These are phyloP conservation scores for Carex littledalei DNA, from an alignment of 176 grass and related monocot species.

Conservation along the genomic window DNA sequence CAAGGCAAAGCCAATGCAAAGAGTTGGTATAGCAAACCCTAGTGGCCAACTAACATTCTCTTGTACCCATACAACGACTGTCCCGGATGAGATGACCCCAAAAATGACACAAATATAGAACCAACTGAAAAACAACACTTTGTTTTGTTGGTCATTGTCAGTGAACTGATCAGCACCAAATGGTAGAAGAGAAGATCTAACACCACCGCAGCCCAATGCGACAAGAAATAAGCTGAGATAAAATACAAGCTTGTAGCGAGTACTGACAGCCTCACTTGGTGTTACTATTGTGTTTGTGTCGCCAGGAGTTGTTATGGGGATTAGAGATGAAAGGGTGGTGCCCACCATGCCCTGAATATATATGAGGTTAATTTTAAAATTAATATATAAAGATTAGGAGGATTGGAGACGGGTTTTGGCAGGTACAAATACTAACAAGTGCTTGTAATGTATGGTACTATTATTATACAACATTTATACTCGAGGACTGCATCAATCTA, in stretches of 20 bases:
- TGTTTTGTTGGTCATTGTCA: conserved; percentile 47
- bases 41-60: conserved; percentile 75
- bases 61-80: conserved; percentile 78
- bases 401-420: not conserved
- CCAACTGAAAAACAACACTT: conserved; percentile 69
- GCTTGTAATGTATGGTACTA: not conserved
- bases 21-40: conserved; percentile 67
- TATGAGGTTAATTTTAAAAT: not conserved
- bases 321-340: conserved; percentile 38
- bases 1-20: conserved; percentile 42
- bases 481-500: not conserved
- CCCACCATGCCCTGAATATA: conserved; percentile 49
- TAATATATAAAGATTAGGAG: not conserved
- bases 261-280: conserved; percentile 25
- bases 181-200: conserved; percentile 61
- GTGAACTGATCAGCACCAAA: conserved; percentile 73
- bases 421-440: not conserved
- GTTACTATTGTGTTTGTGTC: not conserved
- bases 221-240: conserved; percentile 61
- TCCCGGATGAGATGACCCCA: conserved; percentile 59
- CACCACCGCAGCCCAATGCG: conserved; percentile 68
- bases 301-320: conserved; percentile 19
- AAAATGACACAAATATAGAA: conserved; percentile 74
- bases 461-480: not conserved
- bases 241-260: conserved; percentile 33